Evolutionary conservation across 441 rosid species (phyloP).

Genomic region (Mallotus japonicus): DNA sequence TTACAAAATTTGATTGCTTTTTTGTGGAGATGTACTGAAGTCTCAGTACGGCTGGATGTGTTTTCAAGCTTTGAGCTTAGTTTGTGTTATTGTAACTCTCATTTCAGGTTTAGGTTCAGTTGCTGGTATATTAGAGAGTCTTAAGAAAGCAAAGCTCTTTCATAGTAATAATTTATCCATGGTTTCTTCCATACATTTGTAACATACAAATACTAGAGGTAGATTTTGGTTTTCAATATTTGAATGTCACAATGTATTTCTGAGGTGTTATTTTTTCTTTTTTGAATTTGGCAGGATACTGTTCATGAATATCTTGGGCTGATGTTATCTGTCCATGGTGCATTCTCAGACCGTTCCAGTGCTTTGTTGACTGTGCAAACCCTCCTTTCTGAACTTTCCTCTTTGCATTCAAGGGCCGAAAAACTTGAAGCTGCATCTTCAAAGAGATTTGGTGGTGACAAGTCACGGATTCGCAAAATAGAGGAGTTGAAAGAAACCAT

Average conservation of each 20-base stretch:
- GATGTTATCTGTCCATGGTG: conserved; percentile 75
- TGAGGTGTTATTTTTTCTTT: neutral
- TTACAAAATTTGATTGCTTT: too few species aligned
- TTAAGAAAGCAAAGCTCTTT: conserved; percentile 26
- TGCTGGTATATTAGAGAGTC: conserved; percentile 26
- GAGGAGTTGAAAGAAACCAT: conserved; percentile 84
- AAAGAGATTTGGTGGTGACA: conserved; percentile 93
- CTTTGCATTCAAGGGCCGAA: conserved; percentile 64
- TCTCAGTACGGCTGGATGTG: conserved; percentile 32
- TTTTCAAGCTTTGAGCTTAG: conserved; percentile 23
- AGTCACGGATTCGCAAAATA: conserved; percentile 69
- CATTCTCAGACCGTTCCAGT: conserved; percentile 84
- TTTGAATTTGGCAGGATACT: conserved; percentile 53
- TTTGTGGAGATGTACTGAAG: too few species aligned
- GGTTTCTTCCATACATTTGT: neutral
- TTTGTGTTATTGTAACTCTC: conserved; percentile 28
- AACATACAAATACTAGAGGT: neutral
- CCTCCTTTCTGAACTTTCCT: conserved; percentile 71
- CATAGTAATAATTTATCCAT: too few species aligned
- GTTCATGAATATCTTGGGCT: conserved; percentile 85
- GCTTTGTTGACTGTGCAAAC: conserved; percentile 87
- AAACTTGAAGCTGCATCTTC: conserved; percentile 91
- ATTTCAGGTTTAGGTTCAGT: conserved; percentile 31
- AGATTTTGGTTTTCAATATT: neutral
- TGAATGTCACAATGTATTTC: neutral